Evolutionary conservation across 179 eudicot species (phyloP), one percentile per base, ranked within the genome.

Genomic region (Heliamphora pulchella): DNA sequence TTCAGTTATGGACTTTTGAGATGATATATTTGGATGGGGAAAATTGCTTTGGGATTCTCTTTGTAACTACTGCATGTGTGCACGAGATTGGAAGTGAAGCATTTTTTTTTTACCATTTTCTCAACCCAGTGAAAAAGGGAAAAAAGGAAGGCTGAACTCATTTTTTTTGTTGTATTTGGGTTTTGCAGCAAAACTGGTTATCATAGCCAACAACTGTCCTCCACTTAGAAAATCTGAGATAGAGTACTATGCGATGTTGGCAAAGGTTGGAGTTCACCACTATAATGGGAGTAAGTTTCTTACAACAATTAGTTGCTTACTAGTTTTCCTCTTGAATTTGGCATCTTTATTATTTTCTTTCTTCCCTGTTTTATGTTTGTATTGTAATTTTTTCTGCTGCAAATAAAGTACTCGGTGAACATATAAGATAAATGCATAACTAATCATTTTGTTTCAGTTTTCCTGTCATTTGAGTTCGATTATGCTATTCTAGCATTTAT

Each of bases 171-270:
- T 0, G 48, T 47, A 0, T 76, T 80, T 74, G 44, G 51, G 74
- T 67, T 55, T 57, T 14, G 7, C 85, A 89, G 92, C 87, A 0
- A 89, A 89, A 84, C 76, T 89, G 84, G 81, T 89, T 14, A 89
- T 89, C 51, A 89, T 89, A 80, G 82, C 91, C 74, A 89, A 89
- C 87, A 89, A 89, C 76, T 89, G 92, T 80, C 92, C 92, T 47
- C 92, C 92, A 0, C 85, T 89, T 0, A 84, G 92, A 86, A 89
- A 89, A 81, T 89, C 92, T 17, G 92, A 89, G 88, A 89, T 89
- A 8, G 91, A 87, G 86, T 89, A 89, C 82, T 89, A 89, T 67
- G 91, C 91, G 59, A 89, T 89, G 91, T 83, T 89, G 84, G 89
- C 90, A 7, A 89, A 89, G 87, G 89, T 89, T 50, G 90, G 90